Evolutionary conservation across 176 grass and related monocot species (phyloP), one percentile per base, ranked within the genome.

Genomic region (Elymus sibiricus): DNA sequence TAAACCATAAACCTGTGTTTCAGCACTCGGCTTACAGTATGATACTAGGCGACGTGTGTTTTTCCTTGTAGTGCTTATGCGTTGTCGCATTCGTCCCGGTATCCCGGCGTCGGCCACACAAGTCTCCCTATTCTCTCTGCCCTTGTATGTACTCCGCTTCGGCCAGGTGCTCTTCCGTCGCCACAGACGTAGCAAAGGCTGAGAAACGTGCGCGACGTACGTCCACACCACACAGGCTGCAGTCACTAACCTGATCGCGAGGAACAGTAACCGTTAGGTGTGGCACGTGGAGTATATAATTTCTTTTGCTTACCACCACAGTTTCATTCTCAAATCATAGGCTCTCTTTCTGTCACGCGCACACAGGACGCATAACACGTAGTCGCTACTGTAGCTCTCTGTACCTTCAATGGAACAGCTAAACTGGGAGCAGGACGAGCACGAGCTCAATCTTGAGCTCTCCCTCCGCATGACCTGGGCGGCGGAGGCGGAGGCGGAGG

Each of bases 361-460:
- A 53, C 49, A 53, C 49, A 53, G 49, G 49, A 8, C 14, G 12
- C 46, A 21, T 2, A 3, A 27, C 19, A 28, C 86, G 39, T 25
- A 32, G 62, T 56, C 63, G 22, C 19, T 9, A 6, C 58, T 61
- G 44, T 66, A 19, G 24, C 25, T 16, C 17, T 67, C 34, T 35
- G 51, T 53, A 62, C 9, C 19, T 64, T 4, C 44, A 73, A 93
- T 93, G 88, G 82, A 88, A 42, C 69, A 72, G 44, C 56, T 77
- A 78, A 85, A 90, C 26, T 58, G 6, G 34, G 90, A 82, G 32
- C 70, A 79, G 9, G 77, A 51, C 55, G 83, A 95, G 32, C 49
- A 60, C 35, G 85, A 92, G 39, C 85, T 94, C 16, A 87, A 65
- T 79, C 89, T 97, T 24, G 88, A 90, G 19, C 89, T 97, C 43